Base-by-base conservation (phyloP, 169 alveolate genomes). In the Cryptosporidium tyzzeri region DNA sequence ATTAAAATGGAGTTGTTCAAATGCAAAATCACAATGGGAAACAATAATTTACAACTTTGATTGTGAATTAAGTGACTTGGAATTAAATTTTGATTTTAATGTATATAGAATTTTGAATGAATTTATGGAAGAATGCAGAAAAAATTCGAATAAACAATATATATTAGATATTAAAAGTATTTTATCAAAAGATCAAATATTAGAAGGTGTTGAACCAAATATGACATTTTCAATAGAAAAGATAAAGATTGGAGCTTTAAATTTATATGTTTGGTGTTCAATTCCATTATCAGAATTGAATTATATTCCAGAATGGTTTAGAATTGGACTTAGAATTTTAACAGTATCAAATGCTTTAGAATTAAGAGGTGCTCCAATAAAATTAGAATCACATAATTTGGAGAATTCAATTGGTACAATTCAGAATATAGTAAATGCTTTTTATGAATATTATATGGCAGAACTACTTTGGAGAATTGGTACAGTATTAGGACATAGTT, bases 401-500 rank as follows among this genome's bases (percentile, higher is more conserved):
- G 65, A 86, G 33, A 70, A 71, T 45, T 67, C 91, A 1, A 86
- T 75, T 9, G 91, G 92, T 3, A 68, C 70, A 14, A 74, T 62
- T 26, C 59, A 59, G 26, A 80, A 65, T 39, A 80, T 80, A 16
- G 58, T 53, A 9, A 80, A 65, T 26, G 89, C 74, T 18, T 80
- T 80, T 59, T 80, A 80, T 39, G 89, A 80, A 39, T 80, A 80
- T 45, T 80, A 80, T 48, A 80, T 80, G 89, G 89, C 92, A 37
- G 92, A 89, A 41, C 59, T 92, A 70, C 67, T 92, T 50, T 71
- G 91, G 71, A 91, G 93, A n/a, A 86, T 96, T 29, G 97, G 96
- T 37, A 91, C 95, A 7, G 92, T 96, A 33, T 91, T 96, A 48
- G 98, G 98, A 26, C 95, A 96, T 86, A 94, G 97, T 29, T 94